phyloP scores from a whole-genome alignment of 371 early-diverging fungal genomes.

The Mucor ambiguus region DNA sequence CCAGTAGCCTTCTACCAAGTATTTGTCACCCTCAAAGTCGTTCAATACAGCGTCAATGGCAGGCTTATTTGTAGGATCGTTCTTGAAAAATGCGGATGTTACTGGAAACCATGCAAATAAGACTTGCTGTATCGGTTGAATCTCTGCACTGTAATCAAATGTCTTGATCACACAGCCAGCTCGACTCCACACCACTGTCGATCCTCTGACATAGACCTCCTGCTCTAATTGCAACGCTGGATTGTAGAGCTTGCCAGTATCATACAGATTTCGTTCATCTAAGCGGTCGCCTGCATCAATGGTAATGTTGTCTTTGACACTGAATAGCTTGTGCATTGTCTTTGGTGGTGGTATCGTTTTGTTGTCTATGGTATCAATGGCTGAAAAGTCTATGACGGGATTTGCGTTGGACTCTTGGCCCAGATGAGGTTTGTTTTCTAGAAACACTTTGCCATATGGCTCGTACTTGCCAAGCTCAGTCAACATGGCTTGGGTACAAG shows the following conservation, averaged over 20 bases:
- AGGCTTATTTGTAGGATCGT: conserved; percentile 12
- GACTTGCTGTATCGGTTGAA: conserved; percentile 41
- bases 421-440: conserved; percentile 7
- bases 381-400: conserved; percentile 17
- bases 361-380: background rate
- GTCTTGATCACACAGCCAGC: conserved; percentile 39
- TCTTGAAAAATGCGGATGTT: conserved; percentile 14
- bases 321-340: conserved; percentile 13
- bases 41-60: background rate
- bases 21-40: conserved; percentile 1
- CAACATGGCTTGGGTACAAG: conserved; percentile 4
- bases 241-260: conserved; percentile 8
- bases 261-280: background rate
- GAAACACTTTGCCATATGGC: conserved; percentile 18
- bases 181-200: conserved; percentile 56
- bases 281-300: background rate
- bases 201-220: conserved; percentile 48
- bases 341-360: background rate
- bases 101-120: conserved; percentile 52
- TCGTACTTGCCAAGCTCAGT: conserved; percentile 17
- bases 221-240: conserved; percentile 17
- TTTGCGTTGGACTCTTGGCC: background rate
- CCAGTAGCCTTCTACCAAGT: conserved; percentile 10
- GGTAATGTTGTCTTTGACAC: background rate
- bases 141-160: conserved; percentile 40